Percentiles rank a stretch among this genome's conserved stretches.
These are phyloP conservation scores for Tetrapisispora fleetii DNA, from an alignment of 805 yeast species.

Conservation along the genomic window DNA sequence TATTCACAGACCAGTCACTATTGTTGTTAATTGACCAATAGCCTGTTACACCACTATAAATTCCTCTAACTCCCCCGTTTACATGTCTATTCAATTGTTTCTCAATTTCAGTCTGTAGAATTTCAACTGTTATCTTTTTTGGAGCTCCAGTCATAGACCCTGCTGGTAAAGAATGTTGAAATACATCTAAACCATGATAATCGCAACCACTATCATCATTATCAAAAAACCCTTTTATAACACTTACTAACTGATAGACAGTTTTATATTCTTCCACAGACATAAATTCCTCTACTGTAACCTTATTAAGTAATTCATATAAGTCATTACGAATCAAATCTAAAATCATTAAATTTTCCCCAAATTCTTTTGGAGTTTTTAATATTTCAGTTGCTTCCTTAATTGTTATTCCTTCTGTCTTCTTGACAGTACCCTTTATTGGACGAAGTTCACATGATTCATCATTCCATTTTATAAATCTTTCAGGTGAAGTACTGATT, in stretches of 20 bases:
- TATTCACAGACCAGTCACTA: conserved; percentile 94
- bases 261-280: conserved; percentile 85
- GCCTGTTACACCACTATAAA: conserved; percentile 92
- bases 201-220: not conserved
- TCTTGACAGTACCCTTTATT: conserved; percentile 89
- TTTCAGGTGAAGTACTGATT: conserved; percentile 87
- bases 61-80: conserved; percentile 43
- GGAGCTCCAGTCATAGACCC: conserved; percentile 99
- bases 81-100: conserved; percentile 27
- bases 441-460: conserved; percentile 74
- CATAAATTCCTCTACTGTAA: conserved; percentile 74
- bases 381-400: conserved; percentile 55
- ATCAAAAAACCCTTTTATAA: conserved; percentile 52
- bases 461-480: conserved; percentile 74
- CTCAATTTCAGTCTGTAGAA: conserved; percentile 42
- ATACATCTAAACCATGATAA: conserved; percentile 67
- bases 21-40: conserved; percentile 84
- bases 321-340: conserved; percentile 91
- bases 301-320: conserved; percentile 52
- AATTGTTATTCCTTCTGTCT: conserved; percentile 41
- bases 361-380: conserved; percentile 83
- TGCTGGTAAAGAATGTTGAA: conserved; percentile 79
- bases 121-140: conserved; percentile 80
- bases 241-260: conserved; percentile 86
- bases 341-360: conserved; percentile 94